Base-by-base conservation (phyloP, 257 asterid genomes). In the Plectranthus barbatus region DNA sequence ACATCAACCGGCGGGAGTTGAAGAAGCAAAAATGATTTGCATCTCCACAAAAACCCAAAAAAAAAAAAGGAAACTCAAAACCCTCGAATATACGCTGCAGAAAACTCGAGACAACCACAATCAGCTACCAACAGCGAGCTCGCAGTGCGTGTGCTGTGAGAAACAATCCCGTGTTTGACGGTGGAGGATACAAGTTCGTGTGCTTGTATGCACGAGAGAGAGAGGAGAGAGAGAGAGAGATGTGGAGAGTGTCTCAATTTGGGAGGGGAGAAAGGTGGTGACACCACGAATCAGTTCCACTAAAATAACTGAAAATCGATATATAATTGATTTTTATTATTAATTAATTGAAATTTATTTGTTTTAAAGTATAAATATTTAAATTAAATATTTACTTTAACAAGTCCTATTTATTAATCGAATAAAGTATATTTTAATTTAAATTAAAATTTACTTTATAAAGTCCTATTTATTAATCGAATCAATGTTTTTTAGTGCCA, bases 21-120 rank as follows among this genome's bases (percentile, higher is more conserved):
- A 60, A 19, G 65, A 64, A 73, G 33, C 56, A 39, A 67, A 64
- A 64, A 18, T 44, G 80, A 75, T 76, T 14, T 77, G 79, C 91
- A 85, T 84, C 86, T 54, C 78, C 20, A 54, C 14, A 6, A 12
- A 50, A 37, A 41, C 23, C 13, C 50, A 36, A 13, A 9, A 36
- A 31, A 29, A 23, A 62, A 56, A 23, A 23, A 23, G 4, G 4
- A 4, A 23, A 4, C 1, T 36, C 66, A 65, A 66, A 76, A 68
- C 64, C 71, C 71, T 56, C 77, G 23, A 46, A 13, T 31, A 47
- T 72, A 60, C 75, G 44, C 67, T 51, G 57, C 29, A 18, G 37
- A 52, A 67, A 4, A 59, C 70, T 65, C 53, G 24, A 56, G 18
- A 21, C 54, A 46, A 21, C 42, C 45, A 3, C 44, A 26, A 26